Conservation (phyloP, 495 filamentous ascomycete species). For the Aspergillus steynii region DNA sequence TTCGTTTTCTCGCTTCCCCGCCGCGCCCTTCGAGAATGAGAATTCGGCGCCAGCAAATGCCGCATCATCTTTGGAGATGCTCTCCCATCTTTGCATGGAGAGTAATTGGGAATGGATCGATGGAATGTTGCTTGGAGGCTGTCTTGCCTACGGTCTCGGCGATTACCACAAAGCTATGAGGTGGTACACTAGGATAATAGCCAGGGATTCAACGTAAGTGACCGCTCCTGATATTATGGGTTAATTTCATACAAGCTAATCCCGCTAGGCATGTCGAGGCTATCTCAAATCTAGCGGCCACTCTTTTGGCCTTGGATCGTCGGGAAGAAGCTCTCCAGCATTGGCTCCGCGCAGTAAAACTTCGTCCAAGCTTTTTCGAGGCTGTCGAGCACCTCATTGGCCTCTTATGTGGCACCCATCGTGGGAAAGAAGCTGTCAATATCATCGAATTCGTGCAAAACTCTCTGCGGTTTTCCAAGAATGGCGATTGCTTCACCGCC, state of each 20-base stretch:
- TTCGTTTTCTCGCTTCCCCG: slow-evolving; percentile 37
- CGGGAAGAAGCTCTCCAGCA: slow-evolving; percentile 82
- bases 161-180: slow-evolving; percentile 82
- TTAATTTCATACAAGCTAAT: slow-evolving; percentile 13
- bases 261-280: slow-evolving; percentile 82
- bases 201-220: slow-evolving; percentile 74
- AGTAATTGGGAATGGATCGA: slow-evolving; percentile 94
- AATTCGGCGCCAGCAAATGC: slow-evolving; percentile 50
- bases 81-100: slow-evolving; percentile 80
- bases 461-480: slow-evolving; percentile 59
- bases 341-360: slow-evolving; percentile 81
- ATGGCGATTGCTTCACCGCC: slow-evolving; percentile 48
- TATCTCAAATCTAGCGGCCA: slow-evolving; percentile 89
- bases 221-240: background rate
- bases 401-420: slow-evolving; percentile 76
- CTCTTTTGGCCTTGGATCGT: slow-evolving; percentile 77
- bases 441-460: slow-evolving; percentile 89
- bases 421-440: slow-evolving; percentile 81
- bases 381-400: slow-evolving; percentile 95
- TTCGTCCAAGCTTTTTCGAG: slow-evolving; percentile 90
- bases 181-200: slow-evolving; percentile 86
- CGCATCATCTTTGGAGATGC: slow-evolving; percentile 70
- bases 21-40: slow-evolving; percentile 34
- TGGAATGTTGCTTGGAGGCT: slow-evolving; percentile 91
- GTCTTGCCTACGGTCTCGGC: slow-evolving; percentile 88